Conservation (phyloP, 768 basidiomycete species). For the Sutorius australiensis region DNA sequence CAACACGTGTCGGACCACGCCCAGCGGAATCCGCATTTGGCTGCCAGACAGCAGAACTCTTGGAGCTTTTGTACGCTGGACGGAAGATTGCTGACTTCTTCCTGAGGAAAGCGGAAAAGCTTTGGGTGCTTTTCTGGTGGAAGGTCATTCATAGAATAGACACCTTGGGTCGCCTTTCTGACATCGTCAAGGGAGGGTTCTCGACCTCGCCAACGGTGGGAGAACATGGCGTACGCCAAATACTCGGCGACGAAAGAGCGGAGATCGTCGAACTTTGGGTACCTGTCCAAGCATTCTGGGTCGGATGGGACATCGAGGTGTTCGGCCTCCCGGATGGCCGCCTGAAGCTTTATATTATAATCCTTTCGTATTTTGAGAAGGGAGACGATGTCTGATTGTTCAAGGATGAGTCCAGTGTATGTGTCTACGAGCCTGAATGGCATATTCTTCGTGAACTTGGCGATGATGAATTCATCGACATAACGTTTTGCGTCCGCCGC, state of each 20-base stretch:
- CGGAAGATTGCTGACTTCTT: not conserved
- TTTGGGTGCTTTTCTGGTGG: not conserved
- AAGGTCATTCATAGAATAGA: constrained; percentile 16
- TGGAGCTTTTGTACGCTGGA: constrained; percentile 23
- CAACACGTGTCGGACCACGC: constrained; percentile 31
- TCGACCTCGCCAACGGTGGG: constrained; percentile 22
- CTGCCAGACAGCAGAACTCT: constrained; percentile 27
- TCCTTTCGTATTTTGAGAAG: constrained; percentile 17
- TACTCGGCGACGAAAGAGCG: constrained; percentile 15
- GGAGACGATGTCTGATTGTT: constrained; percentile 12
- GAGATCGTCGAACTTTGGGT: constrained; percentile 3
- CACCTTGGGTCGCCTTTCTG: constrained; percentile 4
- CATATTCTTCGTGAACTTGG: constrained; percentile 14
- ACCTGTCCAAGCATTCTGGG: not conserved
- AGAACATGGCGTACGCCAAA: constrained; percentile 27
- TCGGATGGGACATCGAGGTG: not conserved
- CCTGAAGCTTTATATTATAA: constrained; percentile 5
- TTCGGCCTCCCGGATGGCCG: constrained; percentile 1
- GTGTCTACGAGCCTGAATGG: constrained; percentile 26
- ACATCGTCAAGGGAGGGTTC: constrained; percentile 20
- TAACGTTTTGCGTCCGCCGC: constrained; percentile 10
- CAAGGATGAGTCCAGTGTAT: constrained; percentile 23
- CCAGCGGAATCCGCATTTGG: constrained; percentile 31
- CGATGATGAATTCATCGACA: constrained; percentile 13
- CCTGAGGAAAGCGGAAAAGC: not conserved